Evolutionary conservation across 2,329 filamentous ascomycete genomes (phyloP).

Genomic region (Cytospora piceae): DNA sequence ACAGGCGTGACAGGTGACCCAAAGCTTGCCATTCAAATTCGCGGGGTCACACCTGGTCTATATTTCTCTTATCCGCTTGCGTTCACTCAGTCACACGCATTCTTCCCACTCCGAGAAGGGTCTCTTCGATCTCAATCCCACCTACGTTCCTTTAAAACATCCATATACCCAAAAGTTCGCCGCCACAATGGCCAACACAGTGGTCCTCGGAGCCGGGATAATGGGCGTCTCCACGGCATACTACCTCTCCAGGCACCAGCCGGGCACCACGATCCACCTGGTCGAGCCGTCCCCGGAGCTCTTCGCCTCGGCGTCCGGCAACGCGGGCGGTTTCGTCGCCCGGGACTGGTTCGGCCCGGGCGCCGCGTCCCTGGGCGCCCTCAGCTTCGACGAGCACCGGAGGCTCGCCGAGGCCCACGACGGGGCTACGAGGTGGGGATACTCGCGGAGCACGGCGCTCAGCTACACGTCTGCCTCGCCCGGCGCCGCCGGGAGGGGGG

Average conservation of each 20-base stretch:
- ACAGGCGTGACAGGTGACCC: too few relatives aligned
- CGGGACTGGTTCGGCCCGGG: constrained; percentile 70
- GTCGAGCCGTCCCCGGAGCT: constrained; percentile 56
- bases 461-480: constrained; percentile 46
- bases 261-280: constrained; percentile 49
- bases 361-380: constrained; percentile 60
- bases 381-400: constrained; percentile 72
- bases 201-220: constrained; percentile 72
- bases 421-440: constrained; percentile 58
- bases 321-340: constrained; percentile 74
- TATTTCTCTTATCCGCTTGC: too few relatives aligned
- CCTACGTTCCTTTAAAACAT: too few relatives aligned
- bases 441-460: constrained; percentile 59
- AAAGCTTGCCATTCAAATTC: too few relatives aligned
- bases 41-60: too few relatives aligned
- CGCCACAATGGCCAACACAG: constrained; percentile 52
- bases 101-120: too few relatives aligned
- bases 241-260: constrained; percentile 62
- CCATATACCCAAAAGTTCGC: too few relatives aligned
- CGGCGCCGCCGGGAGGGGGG: constrained; percentile 37
- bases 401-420: constrained; percentile 62
- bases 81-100: too few relatives aligned
- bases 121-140: neutral
- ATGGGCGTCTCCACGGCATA: constrained; percentile 74
- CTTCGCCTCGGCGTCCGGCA: constrained; percentile 75